Evolutionary conservation across 1,284 basidiomycete species (phyloP), one percentile per base, ranked within the genome.

Genomic region (Coniferiporia weirii): DNA sequence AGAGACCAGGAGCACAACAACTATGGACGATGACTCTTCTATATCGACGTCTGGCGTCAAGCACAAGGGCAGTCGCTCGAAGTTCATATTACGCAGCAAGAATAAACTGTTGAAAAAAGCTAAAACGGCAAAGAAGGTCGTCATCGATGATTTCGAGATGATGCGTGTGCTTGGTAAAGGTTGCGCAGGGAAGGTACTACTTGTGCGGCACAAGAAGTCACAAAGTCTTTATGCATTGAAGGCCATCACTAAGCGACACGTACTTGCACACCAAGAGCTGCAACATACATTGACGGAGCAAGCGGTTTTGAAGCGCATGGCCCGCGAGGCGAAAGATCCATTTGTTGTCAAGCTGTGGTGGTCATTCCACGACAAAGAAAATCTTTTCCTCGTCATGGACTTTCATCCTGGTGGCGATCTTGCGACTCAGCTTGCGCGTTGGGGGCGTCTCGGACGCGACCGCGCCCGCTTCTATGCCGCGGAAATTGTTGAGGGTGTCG

Each of bases 341-440:
- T 98, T 98, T 72, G 89, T 98, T 58, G 93, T 97, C 59, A 91
- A 89, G 70, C 81, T 98, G 12, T 92, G 93, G 83, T 95, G 91
- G 87, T 91, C 91, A 72, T 98, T 98, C 76, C 93, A 96, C 71
- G 95, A 98, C 74, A 88, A 89, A 72, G 93, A 96, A 71, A 95
- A 96, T 70, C 75, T 98, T 60, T 97, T 94, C 74, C 80, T 94
- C 68, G 89, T 93, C 50, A 92, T 94, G 87, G 94, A 97, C 72
- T 97, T 97, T 75, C 94, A 97, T 68, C 92, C 93, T 43, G 95
- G 95, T 47, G 95, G 96, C 55, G 96, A 98, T 73, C 81, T 98
- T 46, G 95, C 95, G 7, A 98, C 95, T 12, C 95, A 98, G 72
- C 86, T 98, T 63, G 93, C 94, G 54, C 84, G 94, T 47, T 95